Base-by-base conservation (phyloP, 305 asterid genomes). In the Plantago rigida region DNA sequence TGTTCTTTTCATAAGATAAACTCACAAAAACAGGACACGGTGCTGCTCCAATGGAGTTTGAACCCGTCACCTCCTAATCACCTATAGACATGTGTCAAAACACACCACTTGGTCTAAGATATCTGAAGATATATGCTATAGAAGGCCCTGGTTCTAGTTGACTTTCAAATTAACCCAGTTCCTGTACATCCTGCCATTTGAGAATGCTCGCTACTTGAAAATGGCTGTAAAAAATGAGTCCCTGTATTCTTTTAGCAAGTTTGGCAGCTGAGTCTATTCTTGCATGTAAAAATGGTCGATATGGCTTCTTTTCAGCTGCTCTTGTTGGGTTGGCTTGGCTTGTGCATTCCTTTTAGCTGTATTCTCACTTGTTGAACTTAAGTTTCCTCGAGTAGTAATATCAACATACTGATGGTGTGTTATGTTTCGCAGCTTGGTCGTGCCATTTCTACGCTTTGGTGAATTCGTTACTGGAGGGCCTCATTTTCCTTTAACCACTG, bases 391-490 rank as follows among this genome's bases (percentile, higher is more conserved):
- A 34, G 1, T 29, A 48, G 62, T 34, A 62, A 70, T 28, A 63
- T 59, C 53, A 52, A 12, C 9, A 63, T 47, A 47, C 65, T 69
- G 31, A 64, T 60, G 2, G 1, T 4, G 13, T 13, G 17, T 64
- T 53, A 26, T 56, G 51, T 66, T 50, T 41, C 79, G 59, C 79
- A 88, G 98, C 75, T 74, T 91, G 82, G 76, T 91, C 64, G 66
- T 91, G 71, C 87, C 94, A 56, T 91, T 91, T 78, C 81, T 91
- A 47, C 90, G 96, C 34, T 76, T 91, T 56, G 98, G 98, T 11
- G 98, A 91, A 78, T 49, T 75, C 49, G 51, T 91, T 60, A 75
- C 90, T 47, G 94, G 95, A 44, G 94, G 95, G 63, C 86, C 93
- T 53, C 96, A 88, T 77, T 88, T 91, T 75, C 82, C 96, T 59